A percentile compares a stretch with the other conserved stretches of the same genome.
These are phyloP conservation scores for Jatropha curcas DNA, from an alignment of 345 rosid genomes.

Conservation along the genomic window DNA sequence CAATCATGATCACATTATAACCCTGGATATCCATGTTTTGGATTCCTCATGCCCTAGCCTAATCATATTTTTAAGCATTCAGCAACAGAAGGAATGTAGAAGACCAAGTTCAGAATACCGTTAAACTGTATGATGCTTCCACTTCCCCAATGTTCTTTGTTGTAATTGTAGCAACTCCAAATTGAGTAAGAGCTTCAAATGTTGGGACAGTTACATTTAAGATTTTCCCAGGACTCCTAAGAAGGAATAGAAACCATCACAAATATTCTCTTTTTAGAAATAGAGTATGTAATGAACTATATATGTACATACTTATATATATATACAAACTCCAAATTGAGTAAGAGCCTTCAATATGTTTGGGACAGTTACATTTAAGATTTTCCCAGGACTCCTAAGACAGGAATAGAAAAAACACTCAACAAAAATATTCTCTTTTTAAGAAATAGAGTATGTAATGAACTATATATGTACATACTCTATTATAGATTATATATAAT, in stretches of 20 bases:
- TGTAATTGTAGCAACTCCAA: conserved; percentile 77
- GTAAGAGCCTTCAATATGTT: too few relatives aligned
- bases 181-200: conserved; percentile 84
- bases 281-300: too few relatives aligned
- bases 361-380: too few relatives aligned
- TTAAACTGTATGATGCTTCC: conserved; percentile 92
- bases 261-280: too few relatives aligned
- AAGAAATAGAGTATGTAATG: too few relatives aligned
- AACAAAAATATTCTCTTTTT: too few relatives aligned
- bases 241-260: conserved; percentile 12
- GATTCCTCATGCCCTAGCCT: conserved; percentile 3
- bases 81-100: not conserved
- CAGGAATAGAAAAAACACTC: too few relatives aligned
- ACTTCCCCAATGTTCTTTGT: conserved; percentile 74
- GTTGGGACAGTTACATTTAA: conserved; percentile 66
- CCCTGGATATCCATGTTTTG: not conserved
- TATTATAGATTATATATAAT: too few relatives aligned
- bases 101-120: conserved; percentile 41
- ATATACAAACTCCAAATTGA: too few relatives aligned
- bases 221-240: conserved; percentile 92
- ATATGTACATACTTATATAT: too few relatives aligned
- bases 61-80: not conserved
- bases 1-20: not conserved
- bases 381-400: too few relatives aligned
- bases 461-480: too few relatives aligned